Base-by-base conservation (phyloP, 805 yeast species). In the Diddensiella caesifluorescens region DNA sequence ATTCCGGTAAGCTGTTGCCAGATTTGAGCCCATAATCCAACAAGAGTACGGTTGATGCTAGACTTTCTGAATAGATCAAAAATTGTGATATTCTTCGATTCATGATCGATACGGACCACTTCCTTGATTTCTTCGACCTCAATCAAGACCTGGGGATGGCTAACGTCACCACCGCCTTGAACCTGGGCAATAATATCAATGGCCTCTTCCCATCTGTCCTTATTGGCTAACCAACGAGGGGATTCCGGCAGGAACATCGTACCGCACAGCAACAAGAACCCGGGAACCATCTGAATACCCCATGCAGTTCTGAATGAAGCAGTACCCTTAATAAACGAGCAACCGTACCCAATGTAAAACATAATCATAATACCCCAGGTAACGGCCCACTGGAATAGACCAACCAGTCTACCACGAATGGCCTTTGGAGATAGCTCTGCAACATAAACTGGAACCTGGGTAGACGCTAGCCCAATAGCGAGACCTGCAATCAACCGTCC, bases 1-100 rank as follows among this genome's bases (percentile, higher is more conserved):
- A 75, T 73, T 51, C 84, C 84, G 19, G 79, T 72, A 50, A 77
- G 62, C 57, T 77, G 83, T 54, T 73, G 77, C 75, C 77, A 76
- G 52, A 75, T 65, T 60, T 76, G 81, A 39, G 77, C 41, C 49
- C 62, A 68, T 28, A 72, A 52, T 42, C 79, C 80, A 40, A 70
- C 68, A 44, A 68, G 43, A 38, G 82, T 75, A 56, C 82, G 68
- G 46, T 56, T 57, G 33, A 71, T 54, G 48, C 75, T 69, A 53
- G 71, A 69, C 58, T 67, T 71, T 42, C 56, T 56, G 70, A 79
- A 77, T 50, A 80, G 67, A 37, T 73, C 74, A 22, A 60, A 56
- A 53, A 74, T 68, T 15, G 74, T 59, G 54, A 73, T 67, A 35
- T 58, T 59, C 50, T 67, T 66, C 38, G 74, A 62, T 39, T 70